These are phyloP conservation scores for Elaeis oleifera DNA, from an alignment of 202 grass and related monocot genomes.

Conservation along the genomic window DNA sequence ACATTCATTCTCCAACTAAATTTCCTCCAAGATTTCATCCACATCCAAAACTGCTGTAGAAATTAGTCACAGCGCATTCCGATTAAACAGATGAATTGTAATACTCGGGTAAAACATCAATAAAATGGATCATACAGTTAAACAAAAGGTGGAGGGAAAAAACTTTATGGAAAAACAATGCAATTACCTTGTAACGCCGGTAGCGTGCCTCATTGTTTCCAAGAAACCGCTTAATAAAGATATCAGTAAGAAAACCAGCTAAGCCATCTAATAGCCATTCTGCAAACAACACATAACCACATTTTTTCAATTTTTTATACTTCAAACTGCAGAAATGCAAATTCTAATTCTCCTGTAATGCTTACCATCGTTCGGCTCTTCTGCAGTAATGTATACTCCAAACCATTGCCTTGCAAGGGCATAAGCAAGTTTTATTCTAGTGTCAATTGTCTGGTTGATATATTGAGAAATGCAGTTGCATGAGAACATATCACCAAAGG, in stretches of 20 bases:
- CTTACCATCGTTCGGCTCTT: conserved; percentile 80
- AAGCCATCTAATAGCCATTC: conserved; percentile 96
- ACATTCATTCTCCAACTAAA: no score
- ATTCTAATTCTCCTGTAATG: background rate
- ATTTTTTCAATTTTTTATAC: no score
- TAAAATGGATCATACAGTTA: no score
- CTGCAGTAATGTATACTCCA: conserved; percentile 84
- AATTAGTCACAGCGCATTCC: no score
- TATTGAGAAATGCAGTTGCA: conserved; percentile 17
- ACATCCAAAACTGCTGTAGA: no score
- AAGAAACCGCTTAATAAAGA: conserved; percentile 79
- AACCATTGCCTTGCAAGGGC: conserved; percentile 96
- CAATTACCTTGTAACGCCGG: conserved; percentile 73
- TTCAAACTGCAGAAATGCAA: no score
- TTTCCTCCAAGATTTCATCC: no score
- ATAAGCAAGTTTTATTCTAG: conserved; percentile 82
- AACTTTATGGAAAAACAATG: conserved; percentile 1
- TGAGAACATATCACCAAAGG: background rate
- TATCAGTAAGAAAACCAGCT: conserved; percentile 92
- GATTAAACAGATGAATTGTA: no score
- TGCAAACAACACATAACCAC: conserved; percentile 28
- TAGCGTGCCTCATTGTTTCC: conserved; percentile 94
- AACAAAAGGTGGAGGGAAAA: background rate
- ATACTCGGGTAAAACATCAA: no score
- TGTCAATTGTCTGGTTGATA: conserved; percentile 75